Evolutionary conservation across 768 basidiomycete genomes (phyloP).

Genomic region (Leccinum rimulosum): DNA sequence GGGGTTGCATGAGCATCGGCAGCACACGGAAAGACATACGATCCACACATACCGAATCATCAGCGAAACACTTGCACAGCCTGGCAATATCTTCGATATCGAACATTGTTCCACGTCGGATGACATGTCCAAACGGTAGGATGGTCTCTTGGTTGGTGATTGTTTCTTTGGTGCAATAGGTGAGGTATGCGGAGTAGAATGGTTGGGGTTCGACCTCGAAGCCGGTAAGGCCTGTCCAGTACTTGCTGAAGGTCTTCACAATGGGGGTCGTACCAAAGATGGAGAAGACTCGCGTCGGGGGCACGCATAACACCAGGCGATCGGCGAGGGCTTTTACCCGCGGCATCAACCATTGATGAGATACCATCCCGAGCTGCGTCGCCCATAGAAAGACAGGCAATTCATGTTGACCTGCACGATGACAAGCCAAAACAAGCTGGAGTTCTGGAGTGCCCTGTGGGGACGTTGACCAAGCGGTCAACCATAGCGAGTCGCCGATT

Average conservation of each 20-base stretch:
- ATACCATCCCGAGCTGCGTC: conserved; percentile 25
- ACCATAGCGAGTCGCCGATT: conserved; percentile 40
- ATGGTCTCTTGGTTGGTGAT: conserved; percentile 27
- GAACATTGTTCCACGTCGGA: conserved; percentile 36
- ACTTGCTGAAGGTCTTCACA: conserved; percentile 40
- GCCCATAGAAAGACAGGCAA: conserved; percentile 56
- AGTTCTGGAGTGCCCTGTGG: conserved; percentile 32
- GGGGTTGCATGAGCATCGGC: conserved; percentile 4
- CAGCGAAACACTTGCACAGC: conserved; percentile 51
- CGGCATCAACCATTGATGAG: conserved; percentile 30
- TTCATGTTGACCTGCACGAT: conserved; percentile 41
- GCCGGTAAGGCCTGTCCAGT: conserved; percentile 45
- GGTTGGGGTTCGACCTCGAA: conserved; percentile 39
- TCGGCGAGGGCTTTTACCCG: conserved; percentile 38
- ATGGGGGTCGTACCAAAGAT: conserved; percentile 45
- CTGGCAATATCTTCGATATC: conserved; percentile 42
- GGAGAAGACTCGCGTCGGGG: conserved; percentile 47
- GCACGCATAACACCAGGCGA: conserved; percentile 37
- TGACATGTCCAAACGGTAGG: conserved; percentile 34
- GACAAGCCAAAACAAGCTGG: conserved; percentile 48
- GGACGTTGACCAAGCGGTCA: conserved; percentile 45
- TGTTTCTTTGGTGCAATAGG: conserved; percentile 41
- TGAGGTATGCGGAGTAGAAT: conserved; percentile 50
- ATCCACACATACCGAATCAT: conserved; percentile 44
- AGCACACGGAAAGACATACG: neutral